Percentiles rank a stretch among this genome's conserved stretches.
Evolutionary conservation across 495 filamentous ascomycete species (phyloP).

Genomic region (Daldinia concentrica): DNA sequence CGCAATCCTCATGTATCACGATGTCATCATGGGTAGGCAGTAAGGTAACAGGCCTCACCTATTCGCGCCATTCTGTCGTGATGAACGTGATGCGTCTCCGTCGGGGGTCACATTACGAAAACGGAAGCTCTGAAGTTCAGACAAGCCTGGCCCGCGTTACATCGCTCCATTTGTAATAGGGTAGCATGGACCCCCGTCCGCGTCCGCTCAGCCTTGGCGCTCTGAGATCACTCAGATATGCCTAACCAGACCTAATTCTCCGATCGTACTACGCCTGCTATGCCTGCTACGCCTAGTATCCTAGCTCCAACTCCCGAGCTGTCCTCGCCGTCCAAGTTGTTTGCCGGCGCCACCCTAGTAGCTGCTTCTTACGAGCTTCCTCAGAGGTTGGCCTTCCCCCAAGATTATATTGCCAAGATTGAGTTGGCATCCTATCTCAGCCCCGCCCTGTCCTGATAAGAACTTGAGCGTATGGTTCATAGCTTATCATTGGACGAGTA

Average conservation of each 20-base stretch:
- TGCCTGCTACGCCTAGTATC: not conserved
- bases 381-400: constrained; percentile 20
- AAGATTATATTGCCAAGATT: constrained; percentile 33
- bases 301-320: constrained; percentile 30
- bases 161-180: constrained; percentile 24
- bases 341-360: constrained; percentile 27
- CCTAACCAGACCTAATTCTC: constrained; percentile 31
- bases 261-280: constrained; percentile 6
- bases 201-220: constrained; percentile 31
- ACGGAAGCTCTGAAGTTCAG: constrained; percentile 40
- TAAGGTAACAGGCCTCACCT: constrained; percentile 21
- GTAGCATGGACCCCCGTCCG: constrained; percentile 15
- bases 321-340: constrained; percentile 23
- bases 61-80: constrained; percentile 36
- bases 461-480: not conserved
- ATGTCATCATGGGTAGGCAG: constrained; percentile 25
- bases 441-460: constrained; percentile 29
- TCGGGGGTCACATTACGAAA: constrained; percentile 29
- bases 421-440: constrained; percentile 36
- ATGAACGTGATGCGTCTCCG: constrained; percentile 31
- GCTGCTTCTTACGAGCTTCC: constrained; percentile 17
- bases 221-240: constrained; percentile 27
- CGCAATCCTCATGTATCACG: constrained; percentile 31
- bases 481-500: constrained; percentile 19
- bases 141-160: constrained; percentile 32